These are phyloP conservation scores for Colletotrichum acutatum DNA, from an alignment of 2,329 filamentous ascomycete genomes.

Conservation along the genomic window DNA sequence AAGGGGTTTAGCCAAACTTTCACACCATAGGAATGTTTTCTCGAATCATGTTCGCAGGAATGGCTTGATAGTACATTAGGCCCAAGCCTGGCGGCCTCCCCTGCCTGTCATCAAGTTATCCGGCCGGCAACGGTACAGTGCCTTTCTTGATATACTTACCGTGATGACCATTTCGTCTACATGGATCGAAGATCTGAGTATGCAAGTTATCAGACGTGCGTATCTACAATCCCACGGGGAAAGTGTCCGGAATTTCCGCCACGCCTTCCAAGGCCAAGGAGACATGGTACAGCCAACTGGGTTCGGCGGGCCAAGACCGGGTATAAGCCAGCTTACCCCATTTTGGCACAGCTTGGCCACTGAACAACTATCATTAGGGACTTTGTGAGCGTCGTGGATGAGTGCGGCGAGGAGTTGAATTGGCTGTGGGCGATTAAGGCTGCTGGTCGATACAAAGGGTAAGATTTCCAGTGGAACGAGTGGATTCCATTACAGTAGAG, in stretches of 20 bases:
- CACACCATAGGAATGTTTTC: neutral
- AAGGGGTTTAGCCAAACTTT: neutral
- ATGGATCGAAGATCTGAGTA: conserved; percentile 1
- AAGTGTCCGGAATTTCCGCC: neutral
- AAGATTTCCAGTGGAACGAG: neutral
- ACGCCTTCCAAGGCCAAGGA: neutral
- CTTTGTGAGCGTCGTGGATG: neutral
- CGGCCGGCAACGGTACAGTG: neutral
- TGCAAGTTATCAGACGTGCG: conserved; percentile 14
- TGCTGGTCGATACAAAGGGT: neutral
- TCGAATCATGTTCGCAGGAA: neutral
- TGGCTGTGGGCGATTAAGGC: neutral
- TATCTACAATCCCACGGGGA: neutral
- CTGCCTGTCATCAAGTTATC: neutral
- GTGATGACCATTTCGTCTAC: neutral
- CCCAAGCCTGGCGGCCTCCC: neutral
- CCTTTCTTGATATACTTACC: neutral
- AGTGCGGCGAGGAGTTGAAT: neutral
- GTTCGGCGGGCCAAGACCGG: neutral
- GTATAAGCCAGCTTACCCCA: conserved; percentile 1
- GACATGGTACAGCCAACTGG: neutral
- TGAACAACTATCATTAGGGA: neutral
- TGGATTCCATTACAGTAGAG: neutral
- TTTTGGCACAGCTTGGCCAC: neutral
- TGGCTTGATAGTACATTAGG: neutral